A percentile compares a stretch with the other conserved stretches of the same genome.
These are phyloP conservation scores for Pyrenophora teres DNA, from an alignment of 2,329 filamentous ascomycete genomes.

Conservation along the genomic window DNA sequence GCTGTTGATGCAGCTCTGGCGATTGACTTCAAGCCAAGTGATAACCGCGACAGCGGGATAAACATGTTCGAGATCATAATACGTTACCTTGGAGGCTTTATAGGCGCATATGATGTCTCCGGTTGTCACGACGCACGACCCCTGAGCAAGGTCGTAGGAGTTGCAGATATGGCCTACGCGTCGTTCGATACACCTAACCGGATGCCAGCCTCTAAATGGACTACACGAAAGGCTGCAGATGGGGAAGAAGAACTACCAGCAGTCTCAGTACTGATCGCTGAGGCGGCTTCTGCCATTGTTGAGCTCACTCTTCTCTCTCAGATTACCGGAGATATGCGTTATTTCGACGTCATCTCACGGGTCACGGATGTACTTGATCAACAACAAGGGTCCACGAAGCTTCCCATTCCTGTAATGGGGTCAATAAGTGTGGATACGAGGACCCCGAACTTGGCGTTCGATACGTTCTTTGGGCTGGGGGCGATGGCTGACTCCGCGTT, in stretches of 20 bases:
- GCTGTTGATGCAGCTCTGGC: slow-evolving; percentile 49
- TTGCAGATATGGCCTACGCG: slow-evolving; percentile 78
- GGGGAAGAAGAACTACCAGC: slow-evolving; percentile 47
- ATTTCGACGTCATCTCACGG: slow-evolving; percentile 52
- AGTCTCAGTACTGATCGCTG: slow-evolving; percentile 49
- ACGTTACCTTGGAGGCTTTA: slow-evolving; percentile 82
- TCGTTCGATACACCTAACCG: slow-evolving; percentile 90
- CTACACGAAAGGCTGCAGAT: slow-evolving; percentile 42
- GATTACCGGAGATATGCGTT: slow-evolving; percentile 51
- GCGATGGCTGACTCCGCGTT: slow-evolving; percentile 44
- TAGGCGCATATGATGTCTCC: slow-evolving; percentile 86
- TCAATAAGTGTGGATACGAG: slow-evolving; percentile 50
- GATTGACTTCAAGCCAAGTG: slow-evolving; percentile 49
- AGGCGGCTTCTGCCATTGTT: slow-evolving; percentile 52
- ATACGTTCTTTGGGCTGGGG: slow-evolving; percentile 42
- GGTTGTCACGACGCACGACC: slow-evolving; percentile 66
- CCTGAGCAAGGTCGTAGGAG: slow-evolving; percentile 76
- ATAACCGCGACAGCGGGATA: slow-evolving; percentile 39
- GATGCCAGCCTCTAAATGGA: slow-evolving; percentile 68
- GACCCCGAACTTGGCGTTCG: slow-evolving; percentile 48
- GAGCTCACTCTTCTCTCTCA: slow-evolving; percentile 55
- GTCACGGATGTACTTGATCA: slow-evolving; percentile 48
- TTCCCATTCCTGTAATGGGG: slow-evolving; percentile 58
- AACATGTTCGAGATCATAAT: slow-evolving; percentile 61
- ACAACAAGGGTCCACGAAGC: slow-evolving; percentile 48